phyloP scores from a whole-genome alignment of 202 grass and related monocot species.

The Dendrocalamus latiflorus region DNA sequence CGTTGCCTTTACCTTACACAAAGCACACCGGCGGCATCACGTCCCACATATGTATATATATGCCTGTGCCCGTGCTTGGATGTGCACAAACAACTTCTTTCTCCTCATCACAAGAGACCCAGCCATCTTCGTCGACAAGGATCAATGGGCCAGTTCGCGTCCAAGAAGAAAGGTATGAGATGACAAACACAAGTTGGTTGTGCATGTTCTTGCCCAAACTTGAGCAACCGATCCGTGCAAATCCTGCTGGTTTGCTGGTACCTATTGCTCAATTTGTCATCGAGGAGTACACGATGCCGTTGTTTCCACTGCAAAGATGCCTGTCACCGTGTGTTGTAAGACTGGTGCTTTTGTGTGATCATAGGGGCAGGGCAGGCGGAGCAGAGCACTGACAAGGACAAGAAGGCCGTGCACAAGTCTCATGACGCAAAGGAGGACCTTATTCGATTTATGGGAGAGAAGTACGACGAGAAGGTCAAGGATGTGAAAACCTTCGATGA shows the following conservation, averaged over 20 bases:
- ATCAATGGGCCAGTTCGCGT: constrained; percentile 34
- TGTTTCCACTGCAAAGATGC: neutral
- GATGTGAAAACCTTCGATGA: neutral
- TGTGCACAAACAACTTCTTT: neutral
- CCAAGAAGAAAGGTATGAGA: constrained; percentile 44
- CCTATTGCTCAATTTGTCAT: neutral
- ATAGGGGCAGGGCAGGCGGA: neutral
- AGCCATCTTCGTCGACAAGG: neutral
- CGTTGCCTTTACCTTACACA: constrained; percentile 35
- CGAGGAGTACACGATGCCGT: neutral
- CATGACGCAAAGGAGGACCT: neutral
- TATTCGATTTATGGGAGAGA: neutral
- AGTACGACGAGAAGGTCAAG: neutral
- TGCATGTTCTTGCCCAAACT: neutral
- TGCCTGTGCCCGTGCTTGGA: neutral
- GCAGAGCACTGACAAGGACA: neutral
- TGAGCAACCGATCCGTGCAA: neutral
- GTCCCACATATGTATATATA: neutral
- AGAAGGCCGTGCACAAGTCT: neutral
- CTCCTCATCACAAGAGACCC: neutral
- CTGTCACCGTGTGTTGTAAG: neutral
- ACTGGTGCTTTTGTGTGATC: neutral
- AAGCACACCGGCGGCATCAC: constrained; percentile 1
- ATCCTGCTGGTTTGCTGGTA: neutral
- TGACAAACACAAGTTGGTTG: neutral